Evolutionary conservation across 1,139 yeast genomes (phyloP).

Genomic region (Suhomyces choctaworum): DNA sequence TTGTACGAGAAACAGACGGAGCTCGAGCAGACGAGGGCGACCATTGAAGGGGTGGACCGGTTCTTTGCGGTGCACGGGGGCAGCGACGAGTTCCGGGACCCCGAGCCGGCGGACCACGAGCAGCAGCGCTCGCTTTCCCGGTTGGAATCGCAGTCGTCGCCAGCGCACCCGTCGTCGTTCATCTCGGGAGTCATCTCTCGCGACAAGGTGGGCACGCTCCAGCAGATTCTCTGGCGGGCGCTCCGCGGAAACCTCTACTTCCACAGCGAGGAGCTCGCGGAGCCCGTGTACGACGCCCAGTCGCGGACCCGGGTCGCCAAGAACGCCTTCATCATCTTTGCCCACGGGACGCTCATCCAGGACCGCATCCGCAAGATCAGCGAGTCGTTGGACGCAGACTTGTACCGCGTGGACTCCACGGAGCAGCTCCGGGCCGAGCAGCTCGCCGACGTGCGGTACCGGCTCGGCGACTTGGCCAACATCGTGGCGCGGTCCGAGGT

Average conservation of each 20-base stretch:
- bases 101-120: conserved; percentile 11
- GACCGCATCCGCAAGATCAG: conserved; percentile 45
- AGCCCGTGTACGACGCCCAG: conserved; percentile 48
- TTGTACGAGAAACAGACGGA: conserved; percentile 39
- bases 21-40: conserved; percentile 38
- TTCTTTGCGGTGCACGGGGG: conserved; percentile 52
- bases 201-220: conserved; percentile 66
- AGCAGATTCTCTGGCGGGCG: conserved; percentile 89
- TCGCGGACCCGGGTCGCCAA: conserved; percentile 33
- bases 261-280: conserved; percentile 65
- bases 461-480: conserved; percentile 57
- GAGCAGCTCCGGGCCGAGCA: conserved; percentile 43
- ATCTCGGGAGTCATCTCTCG: conserved; percentile 84
- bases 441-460: conserved; percentile 53
- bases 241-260: conserved; percentile 87
- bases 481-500: conserved; percentile 56
- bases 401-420: conserved; percentile 39
- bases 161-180: conserved; percentile 38
- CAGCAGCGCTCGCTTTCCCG: conserved; percentile 27
- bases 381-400: conserved; percentile 48
- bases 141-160: conserved; percentile 27
- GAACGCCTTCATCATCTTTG: conserved; percentile 46
- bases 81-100: conserved; percentile 11
- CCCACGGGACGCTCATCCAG: conserved; percentile 45
- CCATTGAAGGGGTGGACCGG: conserved; percentile 62